Conservation (phyloP, 495 filamentous ascomycete species). For the Podospora pseudocomata region DNA sequence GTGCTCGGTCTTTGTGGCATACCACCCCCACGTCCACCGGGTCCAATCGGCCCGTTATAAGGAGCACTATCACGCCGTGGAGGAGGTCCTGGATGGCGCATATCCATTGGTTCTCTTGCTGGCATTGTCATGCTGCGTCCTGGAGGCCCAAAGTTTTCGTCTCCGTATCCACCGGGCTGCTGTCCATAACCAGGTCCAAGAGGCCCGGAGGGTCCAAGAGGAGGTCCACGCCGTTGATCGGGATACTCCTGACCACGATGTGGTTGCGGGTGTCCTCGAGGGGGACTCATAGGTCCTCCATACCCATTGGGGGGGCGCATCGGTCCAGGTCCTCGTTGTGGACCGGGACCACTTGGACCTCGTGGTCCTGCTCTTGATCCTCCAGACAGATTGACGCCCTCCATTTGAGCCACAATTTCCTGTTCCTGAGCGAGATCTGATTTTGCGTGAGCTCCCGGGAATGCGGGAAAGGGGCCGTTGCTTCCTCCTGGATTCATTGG, state of each 20-base stretch:
- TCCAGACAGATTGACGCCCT: constrained; percentile 53
- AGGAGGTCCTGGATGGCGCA: constrained; percentile 33
- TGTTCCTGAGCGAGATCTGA: constrained; percentile 44
- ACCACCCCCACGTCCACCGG: constrained; percentile 16
- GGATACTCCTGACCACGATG: constrained; percentile 40
- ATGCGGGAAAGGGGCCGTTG: constrained; percentile 64
- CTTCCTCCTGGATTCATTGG: constrained; percentile 44
- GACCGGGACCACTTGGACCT: constrained; percentile 25
- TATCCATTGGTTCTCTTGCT: constrained; percentile 37
- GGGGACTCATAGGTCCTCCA: constrained; percentile 35
- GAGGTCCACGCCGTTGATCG: constrained; percentile 41
- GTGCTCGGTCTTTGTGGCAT: constrained; percentile 45
- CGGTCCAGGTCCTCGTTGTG: constrained; percentile 34
- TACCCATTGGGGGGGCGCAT: constrained; percentile 33
- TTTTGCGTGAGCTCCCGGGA: constrained; percentile 51
- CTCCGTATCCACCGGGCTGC: constrained; percentile 30
- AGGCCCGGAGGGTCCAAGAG: constrained; percentile 30
- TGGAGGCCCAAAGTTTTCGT: constrained; percentile 40
- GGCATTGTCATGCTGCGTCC: constrained; percentile 55
- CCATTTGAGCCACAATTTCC: constrained; percentile 54
- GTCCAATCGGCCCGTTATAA: constrained; percentile 43
- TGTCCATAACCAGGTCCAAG: constrained; percentile 33
- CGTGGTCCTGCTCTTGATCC: constrained; percentile 34
- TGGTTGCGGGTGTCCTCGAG: constrained; percentile 35
- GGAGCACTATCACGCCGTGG: constrained; percentile 38